Conservation (phyloP, 306 rosid species). For the Abrus precatorius region DNA sequence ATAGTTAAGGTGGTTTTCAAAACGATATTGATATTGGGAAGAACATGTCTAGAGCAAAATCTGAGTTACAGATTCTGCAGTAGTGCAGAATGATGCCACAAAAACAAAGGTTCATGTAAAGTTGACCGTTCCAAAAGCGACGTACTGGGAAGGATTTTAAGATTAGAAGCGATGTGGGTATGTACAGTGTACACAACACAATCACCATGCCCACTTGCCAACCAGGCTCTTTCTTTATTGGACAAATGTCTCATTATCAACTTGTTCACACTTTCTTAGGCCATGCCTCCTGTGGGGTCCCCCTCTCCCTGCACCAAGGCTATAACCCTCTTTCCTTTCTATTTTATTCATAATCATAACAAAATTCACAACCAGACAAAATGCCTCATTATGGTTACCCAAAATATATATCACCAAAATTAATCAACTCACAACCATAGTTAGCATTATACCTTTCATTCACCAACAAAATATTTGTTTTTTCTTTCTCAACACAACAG, state of each 20-base stretch:
- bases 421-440: background rate
- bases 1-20: constrained; percentile 1
- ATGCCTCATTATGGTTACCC: constrained; percentile 24
- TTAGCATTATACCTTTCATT: constrained; percentile 1
- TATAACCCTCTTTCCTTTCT: background rate
- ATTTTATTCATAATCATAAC: background rate
- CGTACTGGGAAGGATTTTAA: constrained; percentile 24
- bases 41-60: constrained; percentile 40
- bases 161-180: constrained; percentile 38
- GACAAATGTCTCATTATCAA: constrained; percentile 58
- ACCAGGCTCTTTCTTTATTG: constrained; percentile 49
- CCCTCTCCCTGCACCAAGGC: background rate
- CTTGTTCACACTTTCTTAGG: constrained; percentile 48
- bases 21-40: constrained; percentile 34
- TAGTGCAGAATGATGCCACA: constrained; percentile 40
- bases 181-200: constrained; percentile 53
- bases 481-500: constrained; percentile 11
- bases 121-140: constrained; percentile 52
- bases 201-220: constrained; percentile 56
- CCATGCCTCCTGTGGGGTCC: constrained; percentile 42
- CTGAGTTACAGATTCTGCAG: constrained; percentile 44
- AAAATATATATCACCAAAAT: constrained; percentile 1
- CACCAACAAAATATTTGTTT: background rate
- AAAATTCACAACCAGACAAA: constrained; percentile 8
- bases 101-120: constrained; percentile 44